Conservation (phyloP, 1,284 basidiomycete genomes). For the Earliella scabrosa region DNA sequence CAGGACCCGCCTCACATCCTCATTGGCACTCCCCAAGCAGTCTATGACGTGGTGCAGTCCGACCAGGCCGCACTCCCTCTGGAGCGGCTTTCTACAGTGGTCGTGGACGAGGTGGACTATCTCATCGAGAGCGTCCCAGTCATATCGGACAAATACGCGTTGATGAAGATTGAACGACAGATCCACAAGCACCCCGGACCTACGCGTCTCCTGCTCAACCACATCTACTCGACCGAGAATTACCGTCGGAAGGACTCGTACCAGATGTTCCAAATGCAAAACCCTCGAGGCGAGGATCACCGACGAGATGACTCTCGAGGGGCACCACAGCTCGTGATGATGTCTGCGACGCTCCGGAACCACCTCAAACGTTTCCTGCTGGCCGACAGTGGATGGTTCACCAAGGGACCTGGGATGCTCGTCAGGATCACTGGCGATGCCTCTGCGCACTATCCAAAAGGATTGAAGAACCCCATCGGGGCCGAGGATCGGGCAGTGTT, state of each 20-base stretch:
- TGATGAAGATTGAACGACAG: conserved; percentile 43
- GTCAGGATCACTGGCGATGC: conserved; percentile 47
- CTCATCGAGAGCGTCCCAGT: conserved; percentile 53
- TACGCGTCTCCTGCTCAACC: conserved; percentile 61
- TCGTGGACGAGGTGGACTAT: conserved; percentile 78
- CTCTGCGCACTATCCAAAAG: conserved; percentile 11
- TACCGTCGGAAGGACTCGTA: conserved; percentile 9
- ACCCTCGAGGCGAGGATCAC: background rate
- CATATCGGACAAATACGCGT: conserved; percentile 40
- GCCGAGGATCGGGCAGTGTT: conserved; percentile 27
- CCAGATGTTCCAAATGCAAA: background rate
- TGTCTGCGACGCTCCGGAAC: conserved; percentile 69
- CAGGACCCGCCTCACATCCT: conserved; percentile 63
- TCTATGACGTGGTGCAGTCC: conserved; percentile 56
- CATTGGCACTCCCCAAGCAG: conserved; percentile 71
- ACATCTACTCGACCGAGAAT: conserved; percentile 44
- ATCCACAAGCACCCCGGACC: conserved; percentile 57
- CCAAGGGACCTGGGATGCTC: conserved; percentile 44
- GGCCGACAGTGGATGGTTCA: conserved; percentile 60
- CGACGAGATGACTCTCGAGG: conserved; percentile 1
- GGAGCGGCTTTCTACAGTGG: conserved; percentile 53
- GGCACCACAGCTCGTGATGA: conserved; percentile 62
- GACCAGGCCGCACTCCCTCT: conserved; percentile 50
- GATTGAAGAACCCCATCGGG: conserved; percentile 2
- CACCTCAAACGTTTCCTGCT: conserved; percentile 56